Conservation (phyloP, 2,329 filamentous ascomycete species). For the Pestalotiopsis sp. region DNA sequence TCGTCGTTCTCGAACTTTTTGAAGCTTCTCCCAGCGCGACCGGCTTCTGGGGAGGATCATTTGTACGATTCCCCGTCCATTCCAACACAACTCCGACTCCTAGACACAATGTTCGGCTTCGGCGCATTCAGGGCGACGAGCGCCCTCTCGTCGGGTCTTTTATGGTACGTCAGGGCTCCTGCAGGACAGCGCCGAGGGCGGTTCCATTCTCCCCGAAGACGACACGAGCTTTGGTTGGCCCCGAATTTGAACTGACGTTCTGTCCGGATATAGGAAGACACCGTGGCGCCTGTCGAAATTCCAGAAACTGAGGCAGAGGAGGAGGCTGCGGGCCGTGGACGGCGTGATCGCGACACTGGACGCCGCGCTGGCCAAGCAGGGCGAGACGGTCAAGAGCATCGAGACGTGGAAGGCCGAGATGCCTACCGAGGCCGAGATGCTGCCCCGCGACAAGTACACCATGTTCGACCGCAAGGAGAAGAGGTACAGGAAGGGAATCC, state of each 20-base stretch:
- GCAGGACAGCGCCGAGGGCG: too few relatives aligned
- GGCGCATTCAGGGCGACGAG: slow-evolving; percentile 80
- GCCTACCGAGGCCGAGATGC: slow-evolving; percentile 94
- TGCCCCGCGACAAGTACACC: slow-evolving; percentile 95
- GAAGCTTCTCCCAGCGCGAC: neutral
- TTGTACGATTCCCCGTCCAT: neutral
- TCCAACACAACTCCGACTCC: slow-evolving; percentile 11
- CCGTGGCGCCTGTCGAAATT: slow-evolving; percentile 93
- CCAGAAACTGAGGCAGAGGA: slow-evolving; percentile 86
- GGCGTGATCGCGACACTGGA: slow-evolving; percentile 82
- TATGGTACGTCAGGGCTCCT: slow-evolving; percentile 62
- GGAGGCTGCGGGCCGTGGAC: slow-evolving; percentile 84
- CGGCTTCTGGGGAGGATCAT: neutral
- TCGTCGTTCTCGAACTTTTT: slow-evolving; percentile 1
- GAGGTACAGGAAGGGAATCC: slow-evolving; percentile 94
- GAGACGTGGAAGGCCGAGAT: slow-evolving; percentile 94
- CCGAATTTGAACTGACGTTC: neutral
- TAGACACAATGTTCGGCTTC: slow-evolving; percentile 76
- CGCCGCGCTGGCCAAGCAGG: slow-evolving; percentile 73
- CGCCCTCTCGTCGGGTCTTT: slow-evolving; percentile 74
- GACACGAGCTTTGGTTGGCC: neutral
- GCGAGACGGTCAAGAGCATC: slow-evolving; percentile 73
- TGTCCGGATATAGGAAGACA: slow-evolving; percentile 71
- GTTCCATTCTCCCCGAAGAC: neutral
- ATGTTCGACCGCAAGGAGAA: slow-evolving; percentile 97